phyloP scores from a whole-genome alignment of 192 early-diverging fungal species.

The Coemansia sp. region DNA sequence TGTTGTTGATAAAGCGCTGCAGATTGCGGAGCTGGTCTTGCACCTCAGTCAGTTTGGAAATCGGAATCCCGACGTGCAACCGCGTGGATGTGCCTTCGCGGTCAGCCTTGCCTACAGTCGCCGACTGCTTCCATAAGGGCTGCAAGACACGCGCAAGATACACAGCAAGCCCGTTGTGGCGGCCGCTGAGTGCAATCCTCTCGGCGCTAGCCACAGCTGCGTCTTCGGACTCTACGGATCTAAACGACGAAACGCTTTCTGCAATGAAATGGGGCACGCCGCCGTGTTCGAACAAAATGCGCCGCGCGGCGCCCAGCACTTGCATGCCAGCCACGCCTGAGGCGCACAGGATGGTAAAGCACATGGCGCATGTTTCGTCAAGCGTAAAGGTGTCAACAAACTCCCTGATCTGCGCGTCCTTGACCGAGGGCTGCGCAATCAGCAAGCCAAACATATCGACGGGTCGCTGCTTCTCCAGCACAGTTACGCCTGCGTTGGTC shows the following conservation, averaged over 20 bases:
- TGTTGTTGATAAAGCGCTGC: slow-evolving; percentile 54
- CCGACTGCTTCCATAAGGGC: slow-evolving; percentile 71
- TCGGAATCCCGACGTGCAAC: slow-evolving; percentile 45
- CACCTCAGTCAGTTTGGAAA: slow-evolving; percentile 38
- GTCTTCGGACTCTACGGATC: neutral
- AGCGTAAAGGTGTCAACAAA: slow-evolving; percentile 64
- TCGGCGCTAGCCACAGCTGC: slow-evolving; percentile 7
- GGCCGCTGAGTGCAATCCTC: slow-evolving; percentile 62
- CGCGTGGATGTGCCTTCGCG: slow-evolving; percentile 13
- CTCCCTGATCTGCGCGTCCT: slow-evolving; percentile 47
- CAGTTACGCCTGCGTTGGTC: slow-evolving; percentile 72
- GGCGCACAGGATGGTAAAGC: slow-evolving; percentile 70
- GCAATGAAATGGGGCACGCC: slow-evolving; percentile 43
- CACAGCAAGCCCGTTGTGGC: slow-evolving; percentile 76
- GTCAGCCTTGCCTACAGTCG: slow-evolving; percentile 6
- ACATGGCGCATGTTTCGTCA: slow-evolving; percentile 85
- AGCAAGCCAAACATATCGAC: slow-evolving; percentile 73
- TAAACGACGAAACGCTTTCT: slow-evolving; percentile 29
- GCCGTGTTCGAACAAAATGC: slow-evolving; percentile 52
- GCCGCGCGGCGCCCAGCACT: slow-evolving; percentile 29
- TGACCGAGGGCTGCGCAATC: slow-evolving; percentile 49
- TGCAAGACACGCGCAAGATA: slow-evolving; percentile 74
- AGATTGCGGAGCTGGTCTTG: slow-evolving; percentile 51
- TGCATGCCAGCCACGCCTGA: slow-evolving; percentile 23
- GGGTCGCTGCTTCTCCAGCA: slow-evolving; percentile 75